Percentiles rank a stretch among this genome's conserved stretches.
These are phyloP conservation scores for Ophiostoma triangulosporum DNA, from an alignment of 2,329 filamentous ascomycete genomes.

Conservation along the genomic window DNA sequence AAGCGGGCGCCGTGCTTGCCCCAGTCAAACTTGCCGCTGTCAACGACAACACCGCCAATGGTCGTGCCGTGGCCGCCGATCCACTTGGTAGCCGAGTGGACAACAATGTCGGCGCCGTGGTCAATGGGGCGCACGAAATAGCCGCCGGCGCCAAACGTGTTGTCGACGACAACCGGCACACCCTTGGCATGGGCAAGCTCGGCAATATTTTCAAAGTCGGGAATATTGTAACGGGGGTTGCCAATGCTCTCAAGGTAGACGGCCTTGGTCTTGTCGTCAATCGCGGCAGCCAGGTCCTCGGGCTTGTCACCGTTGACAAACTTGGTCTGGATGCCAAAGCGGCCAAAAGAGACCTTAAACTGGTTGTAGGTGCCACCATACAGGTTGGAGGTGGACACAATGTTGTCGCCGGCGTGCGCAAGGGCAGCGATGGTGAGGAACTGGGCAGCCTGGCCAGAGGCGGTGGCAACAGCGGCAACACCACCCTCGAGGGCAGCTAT, in stretches of 20 bases:
- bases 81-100: slow-evolving; percentile 94
- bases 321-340: slow-evolving; percentile 78
- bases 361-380: slow-evolving; percentile 97
- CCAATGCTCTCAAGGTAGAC: slow-evolving; percentile 87
- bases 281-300: slow-evolving; percentile 65
- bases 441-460: slow-evolving; percentile 81
- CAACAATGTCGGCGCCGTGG: slow-evolving; percentile 84
- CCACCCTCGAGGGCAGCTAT: slow-evolving; percentile 93
- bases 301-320: slow-evolving; percentile 72
- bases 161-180: slow-evolving; percentile 64
- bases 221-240: slow-evolving; percentile 87
- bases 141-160: slow-evolving; percentile 88
- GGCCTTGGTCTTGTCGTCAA: slow-evolving; percentile 88
- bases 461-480: slow-evolving; percentile 67
- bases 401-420: slow-evolving; percentile 84
- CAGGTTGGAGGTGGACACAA: slow-evolving; percentile 77
- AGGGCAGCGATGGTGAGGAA: slow-evolving; percentile 80
- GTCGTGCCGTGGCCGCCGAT: slow-evolving; percentile 93
- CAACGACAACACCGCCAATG: slow-evolving; percentile 73
- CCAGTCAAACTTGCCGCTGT: slow-evolving; percentile 91
- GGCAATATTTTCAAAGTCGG: slow-evolving; percentile 77
- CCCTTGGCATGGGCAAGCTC: slow-evolving; percentile 60
- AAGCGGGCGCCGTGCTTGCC: slow-evolving; percentile 71
- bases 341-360: slow-evolving; percentile 78
- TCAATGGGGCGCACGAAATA: slow-evolving; percentile 80